Evolutionary conservation across 2,329 filamentous ascomycete genomes (phyloP), one percentile per base, ranked within the genome.

Genomic region (Fonsecaea erecta): DNA sequence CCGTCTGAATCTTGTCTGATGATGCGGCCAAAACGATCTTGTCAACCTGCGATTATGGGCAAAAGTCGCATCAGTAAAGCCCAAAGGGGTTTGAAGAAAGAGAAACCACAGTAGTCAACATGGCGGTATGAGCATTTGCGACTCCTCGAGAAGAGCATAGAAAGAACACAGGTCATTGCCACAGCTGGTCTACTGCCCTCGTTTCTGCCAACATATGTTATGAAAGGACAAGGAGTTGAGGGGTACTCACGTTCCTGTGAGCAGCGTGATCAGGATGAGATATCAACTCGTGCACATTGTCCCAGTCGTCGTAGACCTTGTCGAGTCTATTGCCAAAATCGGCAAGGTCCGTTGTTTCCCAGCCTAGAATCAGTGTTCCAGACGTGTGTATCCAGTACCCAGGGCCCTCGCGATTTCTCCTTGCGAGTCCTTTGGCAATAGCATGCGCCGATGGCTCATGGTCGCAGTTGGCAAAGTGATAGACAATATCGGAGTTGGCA

Each of bases 21-120:
- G 78, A 80, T 0, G 83, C 80, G 0, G 75, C 78, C 0, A 89
- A 77, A n/a, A 92, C 84, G 26, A 91, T 81, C 73, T 87, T 85
- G 75, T 94, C 90, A 3, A 92, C 85, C 71, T 88, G 80, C 14
- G 9, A 14, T 32, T 8, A 53, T 53, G 14, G 26, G 9, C 2
- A 34, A 30, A n/a, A 2, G 28, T 46, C 12, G 28, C 12, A 34
- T 51, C 40, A 40, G 24, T 18, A 51, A 21, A 51, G 40, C n/a
- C 14, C 37, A 21, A 30, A 34, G 2, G 28, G 3, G 32, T 34
- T 9, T 34, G 6, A 34, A 34, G 4, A 2, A 18, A 11, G 28
- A 30, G 28, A 30, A 30, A 30, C 28, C 28, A 30, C 28, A n/a
- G n/a, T n/a, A n/a, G n/a, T n/a, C n/a, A n/a, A n/a, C n/a, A n/a